A percentile compares a stretch with the other conserved stretches of the same genome.
These are phyloP conservation scores for Penicillium sp. DNA, from an alignment of 2,329 filamentous ascomycete species.

Conservation along the genomic window DNA sequence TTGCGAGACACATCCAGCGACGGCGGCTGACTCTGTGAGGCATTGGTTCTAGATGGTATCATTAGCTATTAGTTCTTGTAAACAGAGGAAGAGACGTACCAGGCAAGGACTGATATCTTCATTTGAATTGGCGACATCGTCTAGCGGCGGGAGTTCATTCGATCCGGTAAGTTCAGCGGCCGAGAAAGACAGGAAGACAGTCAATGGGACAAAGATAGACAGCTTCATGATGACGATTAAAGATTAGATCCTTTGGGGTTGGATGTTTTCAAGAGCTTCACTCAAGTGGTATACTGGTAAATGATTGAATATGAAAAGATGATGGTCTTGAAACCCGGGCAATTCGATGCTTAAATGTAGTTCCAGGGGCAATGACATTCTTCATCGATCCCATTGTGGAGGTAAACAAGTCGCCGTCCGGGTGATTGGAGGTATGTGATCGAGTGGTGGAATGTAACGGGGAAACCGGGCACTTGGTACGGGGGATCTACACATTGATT, in stretches of 20 bases:
- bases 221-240: slow-evolving; percentile 5
- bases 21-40: slow-evolving; percentile 9
- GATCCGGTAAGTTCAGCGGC: neutral
- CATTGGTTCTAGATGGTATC: slow-evolving; percentile 5
- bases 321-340: neutral
- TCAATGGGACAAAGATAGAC: slow-evolving; percentile 8
- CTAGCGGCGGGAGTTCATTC: neutral
- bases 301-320: neutral
- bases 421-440: neutral
- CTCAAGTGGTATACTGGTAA: neutral
- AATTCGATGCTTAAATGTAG: neutral
- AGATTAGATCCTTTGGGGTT: neutral
- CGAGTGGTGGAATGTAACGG: too few species aligned
- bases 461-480: too few species aligned
- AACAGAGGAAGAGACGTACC: neutral
- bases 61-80: neutral
- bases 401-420: neutral
- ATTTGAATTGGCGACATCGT: neutral
- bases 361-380: neutral
- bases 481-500: too few species aligned
- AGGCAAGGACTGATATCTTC: neutral
- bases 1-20: slow-evolving; percentile 15
- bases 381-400: neutral
- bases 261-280: neutral
- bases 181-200: slow-evolving; percentile 9